Base-by-base conservation (phyloP, 2,329 filamentous ascomycete species). In the Colletotrichum kahawae region DNA sequence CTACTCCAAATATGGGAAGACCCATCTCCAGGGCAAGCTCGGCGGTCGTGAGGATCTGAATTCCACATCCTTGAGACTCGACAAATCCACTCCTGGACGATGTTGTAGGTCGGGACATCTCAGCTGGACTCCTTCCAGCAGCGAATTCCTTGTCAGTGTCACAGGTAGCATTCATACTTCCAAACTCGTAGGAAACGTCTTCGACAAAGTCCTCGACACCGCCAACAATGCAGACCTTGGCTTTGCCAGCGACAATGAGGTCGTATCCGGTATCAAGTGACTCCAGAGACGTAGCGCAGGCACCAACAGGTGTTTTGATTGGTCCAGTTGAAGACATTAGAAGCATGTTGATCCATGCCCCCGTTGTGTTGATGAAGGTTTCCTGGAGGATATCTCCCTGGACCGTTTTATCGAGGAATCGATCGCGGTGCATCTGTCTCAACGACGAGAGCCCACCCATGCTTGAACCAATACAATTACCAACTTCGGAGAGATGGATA, bases 301-400 rank as follows among this genome's bases (percentile, higher is more conserved):
- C 81, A 1, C 83, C 84, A 1, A 82, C 81, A 3, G 84, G 83
- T 0, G 84, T 83, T 6, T 77, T 78, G 24, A 81, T 83, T 0
- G 84, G 83, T 0, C 84, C 85, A 0, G 81, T 74, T 0, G 82
- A 78, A 4, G 77, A 78, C n/a, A 84, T 78, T n/a, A 86, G 79
- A 13, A 86, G 81, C 84, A 86, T 86, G 65, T 86, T 86, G n/a
- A 83, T 73, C 84, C 84, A 86, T 1, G 84, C 84, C 2, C 76
- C 79, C 0, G 77, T 77, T 1, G 84, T 82, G 76, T 84, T 85
- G 48, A 82, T 59, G 72, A 83, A 85, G 0, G 83, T 80, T 27
- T 86, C 84, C 5, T 78, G 77, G 1, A 86, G 71, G 16, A 83
- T 79, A 60, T 86, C 83, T 64, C 77, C 82, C 66, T 83, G 81